Evolutionary conservation across 148 eudicot species (phyloP).

Genomic region (Rhododendron kiyosumense): DNA sequence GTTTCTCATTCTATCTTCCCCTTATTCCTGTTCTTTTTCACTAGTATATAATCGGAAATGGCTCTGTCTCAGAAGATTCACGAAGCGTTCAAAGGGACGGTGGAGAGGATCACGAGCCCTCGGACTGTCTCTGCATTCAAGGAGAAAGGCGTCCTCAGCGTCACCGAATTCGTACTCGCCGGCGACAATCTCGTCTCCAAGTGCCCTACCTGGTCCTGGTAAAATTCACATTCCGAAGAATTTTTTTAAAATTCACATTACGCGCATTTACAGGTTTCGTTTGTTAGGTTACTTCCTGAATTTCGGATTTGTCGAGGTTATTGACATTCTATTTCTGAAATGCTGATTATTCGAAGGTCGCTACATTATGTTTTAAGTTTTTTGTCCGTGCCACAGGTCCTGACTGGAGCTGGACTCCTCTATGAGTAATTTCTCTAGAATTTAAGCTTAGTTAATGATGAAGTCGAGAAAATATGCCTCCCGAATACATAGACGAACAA

Average conservation of each 20-base stretch:
- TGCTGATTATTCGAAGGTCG: too few species aligned
- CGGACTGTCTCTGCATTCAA: conserved; percentile 90
- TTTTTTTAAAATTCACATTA: background rate
- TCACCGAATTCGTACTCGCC: conserved; percentile 73
- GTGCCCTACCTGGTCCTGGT: conserved; percentile 99
- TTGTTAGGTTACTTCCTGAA: background rate
- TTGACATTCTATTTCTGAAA: too few species aligned
- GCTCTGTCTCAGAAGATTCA: conserved; percentile 72
- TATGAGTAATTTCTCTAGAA: too few species aligned
- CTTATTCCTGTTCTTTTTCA: background rate
- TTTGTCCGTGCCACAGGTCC: background rate
- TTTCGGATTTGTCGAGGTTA: background rate
- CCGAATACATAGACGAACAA: too few species aligned
- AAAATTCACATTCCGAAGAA: background rate
- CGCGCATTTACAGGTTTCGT: background rate
- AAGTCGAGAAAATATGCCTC: background rate
- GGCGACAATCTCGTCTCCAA: conserved; percentile 95
- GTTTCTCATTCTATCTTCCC: too few species aligned
- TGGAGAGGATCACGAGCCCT: conserved; percentile 75
- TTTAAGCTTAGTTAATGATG: too few species aligned
- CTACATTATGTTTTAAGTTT: too few species aligned
- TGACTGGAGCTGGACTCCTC: too few species aligned
- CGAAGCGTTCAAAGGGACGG: conserved; percentile 84
- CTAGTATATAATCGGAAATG: conserved; percentile 26
- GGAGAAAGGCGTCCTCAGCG: conserved; percentile 89